Conservation (phyloP, 1,139 yeast species). For the Pichia inconspicua region DNA sequence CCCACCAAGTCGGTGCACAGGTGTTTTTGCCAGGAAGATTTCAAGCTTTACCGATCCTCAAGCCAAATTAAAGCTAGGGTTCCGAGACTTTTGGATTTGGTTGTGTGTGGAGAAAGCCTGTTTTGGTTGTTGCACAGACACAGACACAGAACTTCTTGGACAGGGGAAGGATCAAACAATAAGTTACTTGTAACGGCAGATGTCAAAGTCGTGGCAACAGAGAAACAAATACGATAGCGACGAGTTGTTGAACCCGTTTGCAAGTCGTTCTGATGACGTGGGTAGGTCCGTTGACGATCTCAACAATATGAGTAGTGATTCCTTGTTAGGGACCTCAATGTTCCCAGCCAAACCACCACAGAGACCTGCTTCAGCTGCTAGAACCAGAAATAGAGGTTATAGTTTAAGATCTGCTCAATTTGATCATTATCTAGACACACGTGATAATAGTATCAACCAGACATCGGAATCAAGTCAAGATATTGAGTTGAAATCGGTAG, state of each 20-base stretch:
- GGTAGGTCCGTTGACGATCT: not conserved
- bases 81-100: not conserved
- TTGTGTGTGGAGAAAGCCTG: not conserved
- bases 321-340: not conserved
- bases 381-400: constrained; percentile 58
- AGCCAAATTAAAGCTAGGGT: too few relatives aligned
- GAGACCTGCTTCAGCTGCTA: constrained; percentile 18
- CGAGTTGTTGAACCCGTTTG: not conserved
- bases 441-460: not conserved
- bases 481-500: constrained; percentile 28
- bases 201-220: not conserved
- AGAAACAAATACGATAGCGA: not conserved
- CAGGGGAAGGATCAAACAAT: not conserved
- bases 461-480: constrained; percentile 9
- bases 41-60: too few relatives aligned
- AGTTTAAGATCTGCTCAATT: constrained; percentile 47
- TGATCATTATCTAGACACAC: constrained; percentile 4
- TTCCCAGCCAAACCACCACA: not conserved
- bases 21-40: too few relatives aligned
- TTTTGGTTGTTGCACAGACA: not conserved
- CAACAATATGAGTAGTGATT: not conserved
- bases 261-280: not conserved
- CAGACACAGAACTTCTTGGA: not conserved
- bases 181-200: not conserved
- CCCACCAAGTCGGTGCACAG: not conserved